Conservation (phyloP, 371 early-diverging fungal species). For the Rhizopus stolonifer region DNA sequence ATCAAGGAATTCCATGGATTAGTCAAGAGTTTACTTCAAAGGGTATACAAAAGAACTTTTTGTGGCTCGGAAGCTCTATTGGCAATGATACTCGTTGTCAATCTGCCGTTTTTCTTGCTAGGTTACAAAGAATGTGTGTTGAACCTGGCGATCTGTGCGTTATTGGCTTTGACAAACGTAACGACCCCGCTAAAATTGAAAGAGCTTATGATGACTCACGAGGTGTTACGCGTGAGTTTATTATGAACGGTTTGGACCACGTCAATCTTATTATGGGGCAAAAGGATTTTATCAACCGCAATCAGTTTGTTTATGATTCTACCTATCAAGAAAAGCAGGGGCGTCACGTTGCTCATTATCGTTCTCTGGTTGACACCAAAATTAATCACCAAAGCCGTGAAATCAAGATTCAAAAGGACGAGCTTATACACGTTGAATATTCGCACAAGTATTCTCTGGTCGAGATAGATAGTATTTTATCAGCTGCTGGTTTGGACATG, state of each 20-base stretch:
- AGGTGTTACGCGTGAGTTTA: conserved; percentile 78
- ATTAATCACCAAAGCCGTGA: conserved; percentile 43
- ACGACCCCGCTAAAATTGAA: conserved; percentile 64
- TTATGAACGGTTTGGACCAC: conserved; percentile 83
- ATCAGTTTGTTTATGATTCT: conserved; percentile 69
- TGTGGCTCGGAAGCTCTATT: conserved; percentile 91
- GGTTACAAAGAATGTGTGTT: conserved; percentile 42
- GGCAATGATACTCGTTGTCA: conserved; percentile 72
- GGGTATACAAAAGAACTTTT: conserved; percentile 60
- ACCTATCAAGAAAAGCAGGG: conserved; percentile 73
- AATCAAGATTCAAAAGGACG: conserved; percentile 60
- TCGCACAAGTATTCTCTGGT: conserved; percentile 77
- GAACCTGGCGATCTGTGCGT: conserved; percentile 75
- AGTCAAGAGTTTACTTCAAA: conserved; percentile 42
- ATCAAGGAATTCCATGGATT: conserved; percentile 71
- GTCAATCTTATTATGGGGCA: conserved; percentile 68
- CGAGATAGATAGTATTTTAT: conserved; percentile 62
- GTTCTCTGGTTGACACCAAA: conserved; percentile 49
- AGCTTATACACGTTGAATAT: conserved; percentile 88
- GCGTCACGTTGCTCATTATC: conserved; percentile 81
- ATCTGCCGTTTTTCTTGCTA: conserved; percentile 51
- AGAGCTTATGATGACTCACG: conserved; percentile 83
- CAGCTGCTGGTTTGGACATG: conserved; percentile 53
- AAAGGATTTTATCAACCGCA: conserved; percentile 51
- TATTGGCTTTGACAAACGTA: conserved; percentile 84